Evolutionary conservation across 305 asterid genomes (phyloP).

Genomic region (Fraxinus sp.): DNA sequence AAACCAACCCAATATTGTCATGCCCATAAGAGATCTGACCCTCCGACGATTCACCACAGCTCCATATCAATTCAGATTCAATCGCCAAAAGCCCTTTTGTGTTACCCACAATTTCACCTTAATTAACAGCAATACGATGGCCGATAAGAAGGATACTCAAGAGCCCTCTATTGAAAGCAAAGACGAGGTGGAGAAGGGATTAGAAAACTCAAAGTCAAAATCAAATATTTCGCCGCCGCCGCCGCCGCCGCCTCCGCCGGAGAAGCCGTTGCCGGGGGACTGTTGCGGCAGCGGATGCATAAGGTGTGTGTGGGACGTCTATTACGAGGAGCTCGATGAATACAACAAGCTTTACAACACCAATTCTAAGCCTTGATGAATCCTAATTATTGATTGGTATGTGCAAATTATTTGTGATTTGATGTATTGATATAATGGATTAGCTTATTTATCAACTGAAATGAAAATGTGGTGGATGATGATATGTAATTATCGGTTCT

Average conservation of each 20-base stretch:
- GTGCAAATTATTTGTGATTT: neutral
- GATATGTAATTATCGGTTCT: neutral
- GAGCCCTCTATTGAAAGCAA: neutral
- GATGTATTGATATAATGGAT: neutral
- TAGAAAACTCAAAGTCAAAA: slow-evolving; percentile 22
- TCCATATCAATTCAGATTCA: slow-evolving; percentile 28
- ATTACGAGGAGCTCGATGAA: slow-evolving; percentile 75
- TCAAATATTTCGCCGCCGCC: slow-evolving; percentile 17
- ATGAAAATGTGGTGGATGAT: neutral
- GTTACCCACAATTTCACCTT: slow-evolving; percentile 15
- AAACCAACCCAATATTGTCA: slow-evolving; percentile 13
- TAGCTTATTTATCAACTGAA: neutral
- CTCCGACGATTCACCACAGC: slow-evolving; percentile 34
- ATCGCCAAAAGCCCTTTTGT: slow-evolving; percentile 15
- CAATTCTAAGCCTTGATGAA: neutral
- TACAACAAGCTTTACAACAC: slow-evolving; percentile 49
- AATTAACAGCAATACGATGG: slow-evolving; percentile 29
- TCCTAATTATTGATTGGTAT: neutral
- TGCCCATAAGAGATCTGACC: slow-evolving; percentile 41
- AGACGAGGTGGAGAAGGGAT: slow-evolving; percentile 31
- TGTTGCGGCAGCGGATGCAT: slow-evolving; percentile 86
- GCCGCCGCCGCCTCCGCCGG: slow-evolving; percentile 39
- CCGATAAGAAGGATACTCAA: slow-evolving; percentile 26
- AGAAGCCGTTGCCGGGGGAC: slow-evolving; percentile 81
- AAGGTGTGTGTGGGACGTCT: slow-evolving; percentile 74